Evolutionary conservation across 2,329 filamentous ascomycete species (phyloP), one percentile per base, ranked within the genome.

Genomic region (Pestalotiopsis sp.): DNA sequence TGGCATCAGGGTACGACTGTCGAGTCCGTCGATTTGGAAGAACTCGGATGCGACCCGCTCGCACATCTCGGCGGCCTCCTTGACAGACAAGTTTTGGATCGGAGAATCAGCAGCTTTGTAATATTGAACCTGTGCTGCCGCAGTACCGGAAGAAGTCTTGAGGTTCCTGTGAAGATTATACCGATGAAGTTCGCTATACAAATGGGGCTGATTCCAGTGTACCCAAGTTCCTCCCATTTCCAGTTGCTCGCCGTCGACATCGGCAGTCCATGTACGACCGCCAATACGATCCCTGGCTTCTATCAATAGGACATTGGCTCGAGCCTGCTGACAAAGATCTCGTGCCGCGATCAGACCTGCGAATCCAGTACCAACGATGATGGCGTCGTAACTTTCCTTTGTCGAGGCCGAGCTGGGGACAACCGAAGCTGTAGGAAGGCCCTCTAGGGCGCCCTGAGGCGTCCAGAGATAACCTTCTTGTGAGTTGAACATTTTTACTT

Each of bases 141-240:
- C 11, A 12, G 55, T 20, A 3, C 55, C 55, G 3, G 55, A 13
- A 52, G 45, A 52, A 7, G 76, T 61, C 31, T 81, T 78, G 2
- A 84, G 71, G 1, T 82, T 77, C 23, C 79, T 75, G 14, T 78
- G 76, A 79, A 86, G 82, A 3, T 79, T 74, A 68, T 86, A 86
- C n/a, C 83, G 72, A 0, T 79, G 76, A 3, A 86, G 81, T 65
- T 86, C 84, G 3, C 81, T 76, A 78, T 80, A 84, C 2, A 83
- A 74, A 39, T 82, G 80, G 0, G 82, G 75, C 63, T 84, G 82
- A 2, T 76, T 76, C 82, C 83, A 84, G 66, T 81, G 81, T 0
- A 86, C 78, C 83, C 83, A 86, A 0, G 83, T 85, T 0, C 85
- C 85, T 0, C 84, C 84, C 79, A 86, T 81, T 64, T 86, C 84